A percentile compares a stretch with the other conserved stretches of the same genome.
Evolutionary conservation across 306 rosid genomes (phyloP).

Genomic region (Vigna radiata): DNA sequence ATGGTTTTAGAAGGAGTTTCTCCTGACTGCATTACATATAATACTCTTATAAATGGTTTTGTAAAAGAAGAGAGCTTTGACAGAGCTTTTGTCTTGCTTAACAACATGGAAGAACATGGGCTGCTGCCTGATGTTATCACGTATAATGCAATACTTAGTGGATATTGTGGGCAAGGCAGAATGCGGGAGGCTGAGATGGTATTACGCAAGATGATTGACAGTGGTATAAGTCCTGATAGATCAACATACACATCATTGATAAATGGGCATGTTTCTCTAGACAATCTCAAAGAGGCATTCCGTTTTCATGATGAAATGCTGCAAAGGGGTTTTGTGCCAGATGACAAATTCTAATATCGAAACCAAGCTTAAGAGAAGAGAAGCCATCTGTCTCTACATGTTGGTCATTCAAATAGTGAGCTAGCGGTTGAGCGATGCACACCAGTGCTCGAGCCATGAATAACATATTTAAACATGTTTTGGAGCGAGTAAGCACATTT

Average conservation of each 20-base stretch:
- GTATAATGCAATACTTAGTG: slow-evolving; percentile 72
- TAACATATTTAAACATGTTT: too few species aligned
- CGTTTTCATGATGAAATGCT: slow-evolving; percentile 91
- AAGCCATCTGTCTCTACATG: too few species aligned
- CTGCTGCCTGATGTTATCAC: slow-evolving; percentile 71
- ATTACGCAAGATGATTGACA: slow-evolving; percentile 79
- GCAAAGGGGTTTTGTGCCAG: slow-evolving; percentile 88
- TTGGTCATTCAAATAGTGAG: too few species aligned
- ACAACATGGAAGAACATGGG: slow-evolving; percentile 76
- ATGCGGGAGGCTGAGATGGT: slow-evolving; percentile 80
- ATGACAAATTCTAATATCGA: slow-evolving; percentile 78
- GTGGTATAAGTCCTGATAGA: slow-evolving; percentile 76
- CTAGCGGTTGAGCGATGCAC: too few species aligned
- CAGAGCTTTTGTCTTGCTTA: slow-evolving; percentile 64
- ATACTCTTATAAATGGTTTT: slow-evolving; percentile 81
- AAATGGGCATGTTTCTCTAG: slow-evolving; percentile 83
- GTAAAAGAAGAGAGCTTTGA: slow-evolving; percentile 75
- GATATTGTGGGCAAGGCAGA: slow-evolving; percentile 78
- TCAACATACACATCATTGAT: slow-evolving; percentile 78
- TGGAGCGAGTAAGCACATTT: too few species aligned
- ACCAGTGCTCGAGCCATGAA: too few species aligned
- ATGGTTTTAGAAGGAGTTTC: slow-evolving; percentile 70
- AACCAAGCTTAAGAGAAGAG: too few species aligned
- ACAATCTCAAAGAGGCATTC: slow-evolving; percentile 87
- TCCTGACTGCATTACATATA: slow-evolving; percentile 82